These are phyloP conservation scores for Zygoascus sp. DNA, from an alignment of 1,139 yeast genomes.

Conservation along the genomic window DNA sequence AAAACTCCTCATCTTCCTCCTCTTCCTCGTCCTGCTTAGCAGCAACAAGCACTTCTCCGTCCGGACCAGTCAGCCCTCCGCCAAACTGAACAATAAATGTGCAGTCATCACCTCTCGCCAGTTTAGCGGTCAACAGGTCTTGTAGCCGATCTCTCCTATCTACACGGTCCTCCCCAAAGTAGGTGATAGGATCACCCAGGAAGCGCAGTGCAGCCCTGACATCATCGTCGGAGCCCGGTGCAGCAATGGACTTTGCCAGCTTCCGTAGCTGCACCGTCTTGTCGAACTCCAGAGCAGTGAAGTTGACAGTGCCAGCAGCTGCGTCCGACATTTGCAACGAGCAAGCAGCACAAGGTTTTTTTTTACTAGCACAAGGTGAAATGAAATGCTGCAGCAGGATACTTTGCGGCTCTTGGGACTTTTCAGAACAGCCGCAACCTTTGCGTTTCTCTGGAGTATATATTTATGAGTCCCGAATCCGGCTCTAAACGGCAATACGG, in stretches of 20 bases:
- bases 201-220: constrained; percentile 48
- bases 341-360: too few species aligned
- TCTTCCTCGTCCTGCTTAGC: constrained; percentile 47
- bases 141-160: constrained; percentile 59
- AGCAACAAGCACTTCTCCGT: constrained; percentile 37
- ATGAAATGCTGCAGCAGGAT: too few species aligned
- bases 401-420: too few species aligned
- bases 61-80: constrained; percentile 29
- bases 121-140: constrained; percentile 33
- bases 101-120: constrained; percentile 24
- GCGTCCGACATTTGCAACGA: not conserved
- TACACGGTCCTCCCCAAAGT: constrained; percentile 56
- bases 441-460: too few species aligned
- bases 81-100: constrained; percentile 18
- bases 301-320: constrained; percentile 9
- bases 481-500: too few species aligned
- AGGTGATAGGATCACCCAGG: constrained; percentile 56
- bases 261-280: constrained; percentile 25
- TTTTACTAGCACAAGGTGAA: too few species aligned
- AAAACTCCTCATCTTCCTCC: constrained; percentile 71
- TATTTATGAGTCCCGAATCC: too few species aligned
- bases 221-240: constrained; percentile 63
- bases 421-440: too few species aligned
- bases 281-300: constrained; percentile 20
- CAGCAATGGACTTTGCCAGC: constrained; percentile 30